These are phyloP conservation scores for Glycine soja DNA, from an alignment of 306 rosid genomes.

Conservation along the genomic window DNA sequence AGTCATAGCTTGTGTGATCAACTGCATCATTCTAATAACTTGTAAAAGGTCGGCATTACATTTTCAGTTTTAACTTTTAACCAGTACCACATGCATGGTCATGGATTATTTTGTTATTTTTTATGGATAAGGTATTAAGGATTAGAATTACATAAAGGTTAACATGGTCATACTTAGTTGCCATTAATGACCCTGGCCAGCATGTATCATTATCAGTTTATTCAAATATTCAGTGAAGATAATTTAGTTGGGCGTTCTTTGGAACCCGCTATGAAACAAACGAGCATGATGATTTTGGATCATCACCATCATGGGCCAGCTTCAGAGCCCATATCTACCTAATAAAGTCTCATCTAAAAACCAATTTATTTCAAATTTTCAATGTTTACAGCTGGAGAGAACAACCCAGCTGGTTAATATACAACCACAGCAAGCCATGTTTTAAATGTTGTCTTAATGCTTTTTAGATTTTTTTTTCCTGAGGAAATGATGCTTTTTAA, in stretches of 20 bases:
- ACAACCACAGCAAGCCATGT: neutral
- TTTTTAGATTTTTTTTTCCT: neutral
- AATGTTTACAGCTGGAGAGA: neutral
- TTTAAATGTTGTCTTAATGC: neutral
- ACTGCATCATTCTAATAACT: neutral
- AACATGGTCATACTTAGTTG: neutral
- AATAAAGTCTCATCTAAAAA: slow-evolving; percentile 11
- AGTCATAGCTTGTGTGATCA: neutral
- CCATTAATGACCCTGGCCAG: neutral
- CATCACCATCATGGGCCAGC: slow-evolving; percentile 36
- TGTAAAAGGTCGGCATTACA: neutral
- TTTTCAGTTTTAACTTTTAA: neutral
- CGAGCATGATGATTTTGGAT: slow-evolving; percentile 28
- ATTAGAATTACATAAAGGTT: neutral
- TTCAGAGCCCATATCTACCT: slow-evolving; percentile 30
- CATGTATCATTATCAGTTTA: no score
- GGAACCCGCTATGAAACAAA: slow-evolving; percentile 39
- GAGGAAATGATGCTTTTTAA: neutral
- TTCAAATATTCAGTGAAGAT: no score
- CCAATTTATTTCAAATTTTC: slow-evolving; percentile 22
- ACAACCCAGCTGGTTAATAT: neutral
- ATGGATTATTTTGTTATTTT: neutral
- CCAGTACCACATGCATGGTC: neutral
- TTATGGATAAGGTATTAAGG: neutral
- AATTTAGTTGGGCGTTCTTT: neutral